Conservation (phyloP, 352 stramenopile genomes). For the Pythium sp. region DNA sequence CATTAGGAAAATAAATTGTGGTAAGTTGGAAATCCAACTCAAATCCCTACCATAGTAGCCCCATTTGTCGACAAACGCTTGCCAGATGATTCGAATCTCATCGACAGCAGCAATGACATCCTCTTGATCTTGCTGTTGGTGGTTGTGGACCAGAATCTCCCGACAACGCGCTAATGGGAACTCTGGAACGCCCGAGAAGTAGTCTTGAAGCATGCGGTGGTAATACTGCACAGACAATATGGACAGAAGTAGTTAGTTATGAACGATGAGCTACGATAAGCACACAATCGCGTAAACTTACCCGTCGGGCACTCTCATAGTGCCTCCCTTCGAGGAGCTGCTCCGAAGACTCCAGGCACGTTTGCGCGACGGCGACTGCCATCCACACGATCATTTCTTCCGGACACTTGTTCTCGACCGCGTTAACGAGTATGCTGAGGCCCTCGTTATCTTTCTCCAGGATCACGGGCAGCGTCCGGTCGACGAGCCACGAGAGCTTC, state of each 20-base stretch:
- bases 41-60: constrained; percentile 43
- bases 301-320: constrained; percentile 46
- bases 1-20: neutral
- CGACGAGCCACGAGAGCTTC: constrained; percentile 54
- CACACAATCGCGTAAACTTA: constrained; percentile 22
- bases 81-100: constrained; percentile 38
- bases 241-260: no score
- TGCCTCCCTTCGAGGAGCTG: constrained; percentile 35
- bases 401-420: constrained; percentile 34
- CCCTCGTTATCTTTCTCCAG: constrained; percentile 49
- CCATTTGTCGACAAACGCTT: constrained; percentile 57
- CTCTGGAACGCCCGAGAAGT: constrained; percentile 59
- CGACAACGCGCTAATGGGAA: constrained; percentile 50
- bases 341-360: constrained; percentile 22
- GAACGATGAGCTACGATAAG: neutral
- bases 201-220: constrained; percentile 37
- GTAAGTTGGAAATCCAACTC: neutral
- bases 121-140: neutral
- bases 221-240: constrained; percentile 32
- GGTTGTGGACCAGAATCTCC: constrained; percentile 16
- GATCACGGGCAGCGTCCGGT: constrained; percentile 31
- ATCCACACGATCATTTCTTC: constrained; percentile 57
- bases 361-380: constrained; percentile 40
- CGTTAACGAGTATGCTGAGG: constrained; percentile 38
- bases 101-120: constrained; percentile 17